Evolutionary conservation across 495 filamentous ascomycete genomes (phyloP).

Genomic region (Penicillium taxi): DNA sequence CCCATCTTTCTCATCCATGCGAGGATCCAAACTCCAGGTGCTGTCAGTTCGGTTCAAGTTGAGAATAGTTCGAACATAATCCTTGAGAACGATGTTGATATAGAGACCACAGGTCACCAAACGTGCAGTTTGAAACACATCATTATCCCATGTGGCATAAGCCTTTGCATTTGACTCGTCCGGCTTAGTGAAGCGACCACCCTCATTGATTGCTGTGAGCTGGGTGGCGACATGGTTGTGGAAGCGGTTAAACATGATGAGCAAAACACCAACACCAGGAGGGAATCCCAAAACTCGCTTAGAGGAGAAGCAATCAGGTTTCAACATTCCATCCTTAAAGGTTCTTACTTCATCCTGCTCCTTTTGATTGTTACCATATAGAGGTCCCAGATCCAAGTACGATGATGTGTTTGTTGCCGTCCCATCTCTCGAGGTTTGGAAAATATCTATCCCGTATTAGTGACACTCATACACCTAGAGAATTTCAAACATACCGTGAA

Average conservation of each 20-base stretch:
- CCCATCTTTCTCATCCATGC: conserved; percentile 43
- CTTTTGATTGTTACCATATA: conserved; percentile 74
- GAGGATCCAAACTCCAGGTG: conserved; percentile 69
- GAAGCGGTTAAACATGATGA: conserved; percentile 70
- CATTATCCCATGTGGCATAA: conserved; percentile 61
- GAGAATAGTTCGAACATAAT: conserved; percentile 76
- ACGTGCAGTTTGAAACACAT: conserved; percentile 68
- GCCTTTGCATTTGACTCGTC: conserved; percentile 42
- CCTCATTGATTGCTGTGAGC: conserved; percentile 53
- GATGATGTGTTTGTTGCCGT: conserved; percentile 67
- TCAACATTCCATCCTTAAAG: conserved; percentile 74
- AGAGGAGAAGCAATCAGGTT: conserved; percentile 74
- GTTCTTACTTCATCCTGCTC: conserved; percentile 72
- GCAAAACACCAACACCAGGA: conserved; percentile 66
- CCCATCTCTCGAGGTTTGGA: conserved; percentile 50
- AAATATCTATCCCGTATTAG: conserved; percentile 39
- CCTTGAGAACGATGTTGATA: conserved; percentile 67
- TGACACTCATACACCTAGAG: background rate
- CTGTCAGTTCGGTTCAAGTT: conserved; percentile 65
- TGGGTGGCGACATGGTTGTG: conserved; percentile 66
- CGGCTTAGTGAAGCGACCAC: conserved; percentile 45
- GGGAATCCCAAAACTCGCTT: conserved; percentile 74
- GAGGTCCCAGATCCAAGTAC: conserved; percentile 75
- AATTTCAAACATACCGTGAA: conserved; percentile 49
- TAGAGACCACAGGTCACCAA: conserved; percentile 70